phyloP scores from a whole-genome alignment of 305 asterid species.

The Solanum chacoense region DNA sequence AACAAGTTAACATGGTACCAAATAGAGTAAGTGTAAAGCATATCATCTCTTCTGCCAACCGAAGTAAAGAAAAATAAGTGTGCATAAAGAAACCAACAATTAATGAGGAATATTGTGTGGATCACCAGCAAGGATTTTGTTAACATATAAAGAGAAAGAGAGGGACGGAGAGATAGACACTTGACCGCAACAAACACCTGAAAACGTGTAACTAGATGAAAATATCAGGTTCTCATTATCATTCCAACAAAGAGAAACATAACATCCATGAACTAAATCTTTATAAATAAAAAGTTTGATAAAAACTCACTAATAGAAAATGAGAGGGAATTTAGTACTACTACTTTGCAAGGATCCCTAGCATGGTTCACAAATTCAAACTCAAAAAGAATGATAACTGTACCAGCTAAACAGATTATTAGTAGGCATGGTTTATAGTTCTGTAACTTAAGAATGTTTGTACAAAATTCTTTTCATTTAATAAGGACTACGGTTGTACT shows the following conservation, averaged over 20 bases:
- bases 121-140: neutral
- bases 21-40: conserved; percentile 11
- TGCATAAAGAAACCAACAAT: neutral
- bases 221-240: too few relatives aligned
- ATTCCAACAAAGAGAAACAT: too few relatives aligned
- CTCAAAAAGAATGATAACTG: neutral
- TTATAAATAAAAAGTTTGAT: neutral
- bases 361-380: neutral
- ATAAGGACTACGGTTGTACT: neutral
- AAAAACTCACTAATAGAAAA: neutral
- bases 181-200: neutral
- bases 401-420: neutral
- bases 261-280: neutral
- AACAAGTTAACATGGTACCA: conserved; percentile 2
- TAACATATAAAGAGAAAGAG: neutral
- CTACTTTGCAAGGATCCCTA: neutral
- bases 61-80: neutral
- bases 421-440: neutral
- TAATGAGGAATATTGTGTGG: neutral
- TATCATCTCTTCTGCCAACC: neutral
- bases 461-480: neutral
- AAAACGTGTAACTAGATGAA: neutral
- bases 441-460: neutral
- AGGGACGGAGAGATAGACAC: neutral
- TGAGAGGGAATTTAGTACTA: neutral